Conservation (phyloP, 352 stramenopile genomes). For the Aphanomyces invadans region DNA sequence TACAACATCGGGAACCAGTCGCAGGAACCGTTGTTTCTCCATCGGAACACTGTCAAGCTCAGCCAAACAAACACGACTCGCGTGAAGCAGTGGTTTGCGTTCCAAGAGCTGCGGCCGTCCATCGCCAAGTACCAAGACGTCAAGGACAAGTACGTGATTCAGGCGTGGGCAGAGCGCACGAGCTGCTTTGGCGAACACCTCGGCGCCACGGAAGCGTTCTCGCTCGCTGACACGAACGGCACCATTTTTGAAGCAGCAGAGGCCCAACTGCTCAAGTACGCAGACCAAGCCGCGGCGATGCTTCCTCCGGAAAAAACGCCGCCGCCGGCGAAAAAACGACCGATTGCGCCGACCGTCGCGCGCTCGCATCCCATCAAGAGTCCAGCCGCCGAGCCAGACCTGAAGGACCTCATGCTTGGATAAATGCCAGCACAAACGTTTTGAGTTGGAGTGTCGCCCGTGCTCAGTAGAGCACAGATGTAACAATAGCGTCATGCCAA, state of each 20-base stretch:
- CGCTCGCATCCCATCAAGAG: too few relatives aligned
- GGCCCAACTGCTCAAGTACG: not conserved
- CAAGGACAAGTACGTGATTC: not conserved
- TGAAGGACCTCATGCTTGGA: too few relatives aligned
- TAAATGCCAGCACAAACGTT: too few relatives aligned
- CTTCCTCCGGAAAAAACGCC: not conserved
- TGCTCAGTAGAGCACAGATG: too few relatives aligned
- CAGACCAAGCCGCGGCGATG: not conserved
- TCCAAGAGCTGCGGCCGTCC: not conserved
- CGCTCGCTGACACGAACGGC: not conserved
- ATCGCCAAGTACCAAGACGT: too few relatives aligned
- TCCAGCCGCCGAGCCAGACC: too few relatives aligned
- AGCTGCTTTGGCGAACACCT: not conserved
- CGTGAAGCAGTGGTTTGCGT: not conserved
- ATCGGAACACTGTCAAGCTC: constrained; percentile 69
- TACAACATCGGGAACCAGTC: constrained; percentile 43
- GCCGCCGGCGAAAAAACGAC: too few relatives aligned
- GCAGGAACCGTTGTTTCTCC: constrained; percentile 54
- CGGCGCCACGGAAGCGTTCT: not conserved
- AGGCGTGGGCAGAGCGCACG: not conserved
- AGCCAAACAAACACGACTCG: not conserved
- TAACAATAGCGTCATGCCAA: too few relatives aligned
- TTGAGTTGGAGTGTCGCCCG: too few relatives aligned
- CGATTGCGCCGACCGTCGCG: too few relatives aligned
- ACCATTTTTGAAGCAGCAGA: not conserved